Evolutionary conservation across 371 early-diverging fungal species (phyloP).

Genomic region (Coemansia sp.): DNA sequence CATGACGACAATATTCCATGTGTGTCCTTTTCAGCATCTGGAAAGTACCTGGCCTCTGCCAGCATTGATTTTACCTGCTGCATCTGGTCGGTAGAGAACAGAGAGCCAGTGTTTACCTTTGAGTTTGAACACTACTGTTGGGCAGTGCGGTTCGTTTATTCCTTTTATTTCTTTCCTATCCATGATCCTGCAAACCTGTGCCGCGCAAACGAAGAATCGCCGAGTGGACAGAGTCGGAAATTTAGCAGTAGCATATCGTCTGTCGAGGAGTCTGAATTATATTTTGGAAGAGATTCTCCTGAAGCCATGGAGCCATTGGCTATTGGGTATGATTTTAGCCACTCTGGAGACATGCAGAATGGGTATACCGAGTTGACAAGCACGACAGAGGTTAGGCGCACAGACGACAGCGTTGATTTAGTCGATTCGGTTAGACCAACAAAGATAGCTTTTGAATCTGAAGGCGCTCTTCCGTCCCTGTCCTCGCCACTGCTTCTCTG

Average conservation of each 20-base stretch:
- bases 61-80: conserved; percentile 38
- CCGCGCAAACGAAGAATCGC: neutral
- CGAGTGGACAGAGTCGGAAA: too few species aligned
- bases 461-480: conserved; percentile 2
- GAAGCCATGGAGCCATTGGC: too few species aligned
- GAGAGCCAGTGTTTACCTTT: conserved; percentile 14
- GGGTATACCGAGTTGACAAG: conserved; percentile 3
- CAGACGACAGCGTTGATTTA: neutral
- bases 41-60: conserved; percentile 33
- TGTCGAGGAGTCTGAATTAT: neutral
- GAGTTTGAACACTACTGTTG: conserved; percentile 31
- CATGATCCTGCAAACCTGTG: neutral
- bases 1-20: conserved; percentile 30
- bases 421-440: neutral
- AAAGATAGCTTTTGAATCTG: neutral
- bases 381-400: neutral
- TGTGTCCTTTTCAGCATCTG: conserved; percentile 26
- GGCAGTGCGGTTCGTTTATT: conserved; percentile 37
- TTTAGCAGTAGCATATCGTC: neutral
- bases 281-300: neutral
- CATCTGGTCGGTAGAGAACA: conserved; percentile 20
- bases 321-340: conserved; percentile 1
- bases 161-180: conserved; percentile 24
- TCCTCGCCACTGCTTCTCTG: conserved; percentile 33
- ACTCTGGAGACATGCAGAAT: conserved; percentile 25